Conservation (phyloP, 2,329 filamentous ascomycete species). For the Fusarium udum region DNA sequence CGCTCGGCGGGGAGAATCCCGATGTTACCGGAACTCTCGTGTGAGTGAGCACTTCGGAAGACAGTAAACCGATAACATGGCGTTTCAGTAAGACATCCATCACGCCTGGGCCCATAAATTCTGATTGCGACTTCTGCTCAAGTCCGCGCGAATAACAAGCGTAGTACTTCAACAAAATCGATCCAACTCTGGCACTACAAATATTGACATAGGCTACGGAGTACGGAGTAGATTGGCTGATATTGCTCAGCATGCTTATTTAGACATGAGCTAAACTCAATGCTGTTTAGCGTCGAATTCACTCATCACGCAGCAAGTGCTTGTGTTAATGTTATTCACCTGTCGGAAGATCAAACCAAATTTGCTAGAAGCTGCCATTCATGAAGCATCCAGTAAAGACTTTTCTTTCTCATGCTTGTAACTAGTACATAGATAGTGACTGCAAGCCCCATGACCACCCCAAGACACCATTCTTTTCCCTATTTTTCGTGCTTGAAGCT, state of each 20-base stretch:
- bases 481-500: slow-evolving; percentile 13
- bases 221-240: background rate
- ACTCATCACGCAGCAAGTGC: background rate
- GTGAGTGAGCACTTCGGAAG: background rate
- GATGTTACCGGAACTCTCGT: slow-evolving; percentile 13
- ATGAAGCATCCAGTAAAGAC: background rate
- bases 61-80: background rate
- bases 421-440: slow-evolving; percentile 15
- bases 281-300: slow-evolving; percentile 13
- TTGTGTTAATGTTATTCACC: slow-evolving; percentile 24
- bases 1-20: slow-evolving; percentile 30
- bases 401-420: slow-evolving; percentile 5
- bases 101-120: slow-evolving; percentile 25
- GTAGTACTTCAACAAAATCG: background rate
- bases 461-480: slow-evolving; percentile 23
- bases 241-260: slow-evolving; percentile 11
- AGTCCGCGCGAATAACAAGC: slow-evolving; percentile 29
- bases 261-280: slow-evolving; percentile 2
- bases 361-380: background rate
- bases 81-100: background rate
- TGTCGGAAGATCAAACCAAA: background rate
- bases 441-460: background rate
- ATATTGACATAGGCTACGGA: slow-evolving; percentile 2
- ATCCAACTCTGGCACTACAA: background rate
- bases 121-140: slow-evolving; percentile 8